Evolutionary conservation across 2,329 filamentous ascomycete species (phyloP), one percentile per base, ranked within the genome.

Genomic region (Trichoderma sp.): DNA sequence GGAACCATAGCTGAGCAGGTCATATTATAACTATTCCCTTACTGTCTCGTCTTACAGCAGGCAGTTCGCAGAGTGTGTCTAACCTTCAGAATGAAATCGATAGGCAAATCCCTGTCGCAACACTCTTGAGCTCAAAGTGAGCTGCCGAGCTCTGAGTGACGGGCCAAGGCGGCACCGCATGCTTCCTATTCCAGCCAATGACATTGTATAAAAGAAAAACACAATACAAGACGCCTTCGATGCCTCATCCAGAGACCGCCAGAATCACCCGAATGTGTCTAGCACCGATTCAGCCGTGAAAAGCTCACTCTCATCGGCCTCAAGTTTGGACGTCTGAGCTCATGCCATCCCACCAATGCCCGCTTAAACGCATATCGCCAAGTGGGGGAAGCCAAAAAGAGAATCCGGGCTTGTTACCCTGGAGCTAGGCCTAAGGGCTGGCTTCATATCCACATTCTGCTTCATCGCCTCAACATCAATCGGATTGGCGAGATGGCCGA

Each of bases 141-240:
- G 73, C 70, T 76, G 74, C 65, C 72, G 74, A 43, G 73, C 71
- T 75, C 76, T 76, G 23, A 74, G 74, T 67, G 77, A 71, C 75
- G 73, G 72, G 58, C 74, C 73, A 73, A 77, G 66, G 43, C 83
- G 76, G 71, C 75, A 75, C 28, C 76, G 77, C 75, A 77, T 73
- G 72, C 75, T 73, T 17, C 74, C 74, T 61, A 74, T 72, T 69
- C 75, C 76, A 50, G 76, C 61, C 64, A 74, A 76, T 77, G 66
- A 79, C 80, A 69, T 36, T 74, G 47, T 47, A 36, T 26, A 39
- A 17, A 17, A 39, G 28, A 50, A 61, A 20, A 71, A 39, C 47
- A 64, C 26, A 28, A 70, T 75, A 28, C 36, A 68, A 61, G 4
- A n/a, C 6, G 23, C 15, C 32, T 20, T 50, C 7, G 32, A 6